Conservation (phyloP, 805 yeast species). For the Tetrapisispora nanseiensis region DNA sequence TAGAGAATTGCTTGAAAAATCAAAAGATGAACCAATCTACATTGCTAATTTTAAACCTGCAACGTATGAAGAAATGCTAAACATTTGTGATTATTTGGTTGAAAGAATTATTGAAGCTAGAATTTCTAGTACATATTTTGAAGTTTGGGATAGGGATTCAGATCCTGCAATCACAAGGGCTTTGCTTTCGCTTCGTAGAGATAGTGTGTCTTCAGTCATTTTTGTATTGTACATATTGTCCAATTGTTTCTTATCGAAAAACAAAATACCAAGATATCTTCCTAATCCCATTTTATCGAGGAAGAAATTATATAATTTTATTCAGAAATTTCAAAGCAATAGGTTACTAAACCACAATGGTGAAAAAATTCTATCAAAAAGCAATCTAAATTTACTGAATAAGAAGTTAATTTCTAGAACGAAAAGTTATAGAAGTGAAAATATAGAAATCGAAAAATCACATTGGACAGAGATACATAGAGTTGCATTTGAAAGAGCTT, state of each 20-base stretch:
- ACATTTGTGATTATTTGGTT: conserved; percentile 32
- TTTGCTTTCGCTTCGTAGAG: conserved; percentile 36
- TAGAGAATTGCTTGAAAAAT: conserved; percentile 29
- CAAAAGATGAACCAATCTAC: conserved; percentile 31
- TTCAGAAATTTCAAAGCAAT: conserved; percentile 27
- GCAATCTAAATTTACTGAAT: conserved; percentile 5
- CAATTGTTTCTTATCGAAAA: conserved; percentile 33
- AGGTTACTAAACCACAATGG: not conserved
- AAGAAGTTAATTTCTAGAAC: conserved; percentile 8
- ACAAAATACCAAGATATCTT: conserved; percentile 34
- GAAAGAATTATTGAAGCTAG: conserved; percentile 41
- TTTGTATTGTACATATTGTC: conserved; percentile 35
- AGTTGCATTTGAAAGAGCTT: conserved; percentile 40
- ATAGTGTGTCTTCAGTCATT: conserved; percentile 38
- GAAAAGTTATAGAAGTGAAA: not conserved
- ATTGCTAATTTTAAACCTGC: conserved; percentile 29
- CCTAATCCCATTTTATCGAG: conserved; percentile 38
- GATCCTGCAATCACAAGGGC: conserved; percentile 32
- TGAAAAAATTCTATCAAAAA: not conserved
- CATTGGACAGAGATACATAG: conserved; percentile 40
- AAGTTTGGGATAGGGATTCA: conserved; percentile 36
- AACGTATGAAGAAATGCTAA: conserved; percentile 29
- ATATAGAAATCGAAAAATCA: not conserved
- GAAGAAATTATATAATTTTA: conserved; percentile 34
- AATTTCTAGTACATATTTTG: conserved; percentile 39